Percentiles rank a stretch among this genome's conserved stretches.
These are phyloP conservation scores for Myriosclerotinia scirpicola DNA, from an alignment of 2,329 filamentous ascomycete species.

Conservation along the genomic window DNA sequence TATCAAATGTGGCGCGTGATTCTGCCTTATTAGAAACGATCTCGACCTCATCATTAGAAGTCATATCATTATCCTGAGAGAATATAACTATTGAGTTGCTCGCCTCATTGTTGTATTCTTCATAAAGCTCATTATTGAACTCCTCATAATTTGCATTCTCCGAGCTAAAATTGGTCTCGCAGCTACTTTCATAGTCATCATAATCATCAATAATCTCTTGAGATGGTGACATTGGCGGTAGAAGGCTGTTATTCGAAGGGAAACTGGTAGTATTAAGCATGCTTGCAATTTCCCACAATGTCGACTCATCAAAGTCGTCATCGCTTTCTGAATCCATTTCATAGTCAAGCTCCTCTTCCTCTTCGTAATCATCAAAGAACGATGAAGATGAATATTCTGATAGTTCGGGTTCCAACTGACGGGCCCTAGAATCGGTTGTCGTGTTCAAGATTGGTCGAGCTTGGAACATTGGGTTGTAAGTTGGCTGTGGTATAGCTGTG, in stretches of 20 bases:
- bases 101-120: neutral
- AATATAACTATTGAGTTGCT: constrained; percentile 16
- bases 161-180: constrained; percentile 27
- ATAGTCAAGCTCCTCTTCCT: constrained; percentile 39
- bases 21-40: neutral
- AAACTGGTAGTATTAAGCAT: constrained; percentile 54
- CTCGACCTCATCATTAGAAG: constrained; percentile 9
- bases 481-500: constrained; percentile 48
- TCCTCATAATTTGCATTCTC: constrained; percentile 24
- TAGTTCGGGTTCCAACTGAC: constrained; percentile 32
- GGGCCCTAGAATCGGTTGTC: constrained; percentile 34
- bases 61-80: neutral
- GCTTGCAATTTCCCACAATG: constrained; percentile 63
- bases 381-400: constrained; percentile 42
- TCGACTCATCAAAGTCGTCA: constrained; percentile 57
- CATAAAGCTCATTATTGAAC: neutral
- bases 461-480: constrained; percentile 35
- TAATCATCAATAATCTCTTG: constrained; percentile 31
- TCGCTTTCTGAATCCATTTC: constrained; percentile 43
- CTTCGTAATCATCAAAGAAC: constrained; percentile 62
- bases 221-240: constrained; percentile 39
- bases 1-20: neutral
- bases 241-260: constrained; percentile 53
- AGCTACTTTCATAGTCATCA: constrained; percentile 24
- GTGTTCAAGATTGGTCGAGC: constrained; percentile 31